A percentile compares a stretch with the other conserved stretches of the same genome.
These are phyloP conservation scores for sunflower (Helianthus annuus) DNA, from an alignment of 129 eudicot genomes.

Conservation along the genomic window DNA sequence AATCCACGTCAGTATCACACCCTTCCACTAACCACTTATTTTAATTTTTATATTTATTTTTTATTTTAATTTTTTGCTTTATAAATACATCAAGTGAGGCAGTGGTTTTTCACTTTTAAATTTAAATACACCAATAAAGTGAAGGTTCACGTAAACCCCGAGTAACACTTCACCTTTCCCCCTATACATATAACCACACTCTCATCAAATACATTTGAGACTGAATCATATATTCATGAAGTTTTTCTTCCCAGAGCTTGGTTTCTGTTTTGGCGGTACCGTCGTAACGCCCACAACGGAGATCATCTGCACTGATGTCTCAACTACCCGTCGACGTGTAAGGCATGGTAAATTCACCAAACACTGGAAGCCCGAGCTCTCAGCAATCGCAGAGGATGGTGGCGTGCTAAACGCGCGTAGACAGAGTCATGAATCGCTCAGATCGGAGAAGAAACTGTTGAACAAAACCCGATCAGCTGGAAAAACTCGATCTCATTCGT, in stretches of 20 bases:
- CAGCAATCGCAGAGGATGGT: slow-evolving; percentile 51
- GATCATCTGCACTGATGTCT: slow-evolving; percentile 27
- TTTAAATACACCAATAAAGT: slow-evolving; percentile 22
- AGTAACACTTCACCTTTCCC: slow-evolving; percentile 1
- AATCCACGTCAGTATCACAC: slow-evolving; percentile 32
- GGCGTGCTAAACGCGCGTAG: slow-evolving; percentile 30
- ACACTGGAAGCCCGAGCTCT: slow-evolving; percentile 60
- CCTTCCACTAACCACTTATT: not conserved
- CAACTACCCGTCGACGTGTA: slow-evolving; percentile 34
- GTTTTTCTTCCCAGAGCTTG: slow-evolving; percentile 50
- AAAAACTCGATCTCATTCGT: slow-evolving; percentile 34
- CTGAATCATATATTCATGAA: slow-evolving; percentile 38
- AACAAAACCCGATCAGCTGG: slow-evolving; percentile 40
- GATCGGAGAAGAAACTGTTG: slow-evolving; percentile 37
- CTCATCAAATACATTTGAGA: not conserved
- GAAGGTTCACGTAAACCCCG: slow-evolving; percentile 28
- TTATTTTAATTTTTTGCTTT: not conserved
- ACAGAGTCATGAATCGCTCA: slow-evolving; percentile 19
- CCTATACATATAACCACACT: slow-evolving; percentile 3
- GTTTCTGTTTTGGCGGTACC: slow-evolving; percentile 48
- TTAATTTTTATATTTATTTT: not conserved
- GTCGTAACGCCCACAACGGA: slow-evolving; percentile 32
- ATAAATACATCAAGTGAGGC: slow-evolving; percentile 23
- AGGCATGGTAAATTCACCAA: slow-evolving; percentile 13
- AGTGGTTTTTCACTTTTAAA: slow-evolving; percentile 28